Base-by-base conservation (phyloP, 352 stramenopile genomes). In the Globisporangium spiculum region DNA sequence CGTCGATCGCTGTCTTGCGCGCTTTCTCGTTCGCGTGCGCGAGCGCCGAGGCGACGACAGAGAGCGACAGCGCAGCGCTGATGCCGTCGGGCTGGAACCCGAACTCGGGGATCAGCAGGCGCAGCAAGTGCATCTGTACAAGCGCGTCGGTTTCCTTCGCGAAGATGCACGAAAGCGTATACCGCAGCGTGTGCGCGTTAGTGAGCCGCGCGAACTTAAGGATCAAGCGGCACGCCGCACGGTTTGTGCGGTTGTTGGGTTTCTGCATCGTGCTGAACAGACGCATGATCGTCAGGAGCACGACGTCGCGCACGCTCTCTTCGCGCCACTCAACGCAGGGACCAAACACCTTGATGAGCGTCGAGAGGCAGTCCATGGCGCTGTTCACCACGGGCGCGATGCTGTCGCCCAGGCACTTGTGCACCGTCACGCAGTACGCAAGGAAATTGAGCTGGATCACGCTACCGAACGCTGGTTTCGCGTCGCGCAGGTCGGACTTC, bases 51-150 rank as follows among this genome's bases (percentile, higher is more conserved):
- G 79, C 79, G 27, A 91, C 78, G 3, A 63, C 68, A 3, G 79
- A 73, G 9, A 93, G 72, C 59, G 90, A 86, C 26, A 80, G 69
- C 14, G 70, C 75, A 2, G 83, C 74, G n/a, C 82, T 88, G 56
- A 93, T 74, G 8, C 84, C 84, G 18, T 93, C 84, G 1, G 77
- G 60, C 34, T 92, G 81, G 60, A 95, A 90, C 18, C 83, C 88
- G 71, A 95, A 92, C 63, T 93, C 86, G 1, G 85, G 86, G 16
- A 93, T 74, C 10, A 95, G 61, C 41, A 93, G 74, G 1, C 83
- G 82, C 52, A 95, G 75, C 61, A 95, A 60, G 68, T 95, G 88
- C 84, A 95, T 93, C 71, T 93, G 87, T 60, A 93, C 85, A 48
- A 89, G 78, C 16, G 77, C 65, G 32, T 92, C 82, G 16, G 81